phyloP scores from a whole-genome alignment of 345 rosid species.

The Linum tenue region DNA sequence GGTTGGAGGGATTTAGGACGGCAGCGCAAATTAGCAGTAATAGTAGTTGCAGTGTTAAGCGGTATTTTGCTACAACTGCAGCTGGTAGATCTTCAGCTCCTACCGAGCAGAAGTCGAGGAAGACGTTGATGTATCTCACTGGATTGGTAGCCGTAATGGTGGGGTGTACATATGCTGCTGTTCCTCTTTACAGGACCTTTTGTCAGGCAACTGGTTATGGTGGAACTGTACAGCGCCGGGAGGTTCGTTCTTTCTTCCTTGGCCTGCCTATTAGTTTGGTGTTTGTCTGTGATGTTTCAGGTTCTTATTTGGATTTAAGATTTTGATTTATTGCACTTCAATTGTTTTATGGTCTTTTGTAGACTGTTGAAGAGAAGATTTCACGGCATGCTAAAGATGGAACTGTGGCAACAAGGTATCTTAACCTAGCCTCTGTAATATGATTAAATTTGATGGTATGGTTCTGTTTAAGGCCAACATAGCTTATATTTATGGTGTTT shows the following conservation, averaged over 20 bases:
- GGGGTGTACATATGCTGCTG: conserved; percentile 80
- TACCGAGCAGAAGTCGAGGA: conserved; percentile 48
- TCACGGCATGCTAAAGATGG: conserved; percentile 75
- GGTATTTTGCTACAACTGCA: not conserved
- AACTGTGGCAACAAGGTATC: conserved; percentile 65
- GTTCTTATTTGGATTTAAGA: too few relatives aligned
- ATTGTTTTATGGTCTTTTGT: conserved; percentile 11
- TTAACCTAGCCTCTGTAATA: too few relatives aligned
- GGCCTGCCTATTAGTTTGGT: not conserved
- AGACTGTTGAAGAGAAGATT: conserved; percentile 94
- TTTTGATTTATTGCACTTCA: not conserved
- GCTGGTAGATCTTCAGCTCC: not conserved
- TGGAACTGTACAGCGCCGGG: conserved; percentile 86
- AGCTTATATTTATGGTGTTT: not conserved
- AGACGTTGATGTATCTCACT: conserved; percentile 60
- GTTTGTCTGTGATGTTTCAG: not conserved
- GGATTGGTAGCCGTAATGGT: conserved; percentile 79
- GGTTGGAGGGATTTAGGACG: not conserved
- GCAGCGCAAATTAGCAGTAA: not conserved
- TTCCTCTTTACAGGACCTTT: conserved; percentile 80
- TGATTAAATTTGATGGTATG: not conserved
- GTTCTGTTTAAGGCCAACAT: not conserved
- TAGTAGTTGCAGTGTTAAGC: not conserved
- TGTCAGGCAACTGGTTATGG: conserved; percentile 97
- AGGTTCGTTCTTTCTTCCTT: conserved; percentile 50